phyloP scores from a whole-genome alignment of 768 basidiomycete species.

The Lactarius psammicola region DNA sequence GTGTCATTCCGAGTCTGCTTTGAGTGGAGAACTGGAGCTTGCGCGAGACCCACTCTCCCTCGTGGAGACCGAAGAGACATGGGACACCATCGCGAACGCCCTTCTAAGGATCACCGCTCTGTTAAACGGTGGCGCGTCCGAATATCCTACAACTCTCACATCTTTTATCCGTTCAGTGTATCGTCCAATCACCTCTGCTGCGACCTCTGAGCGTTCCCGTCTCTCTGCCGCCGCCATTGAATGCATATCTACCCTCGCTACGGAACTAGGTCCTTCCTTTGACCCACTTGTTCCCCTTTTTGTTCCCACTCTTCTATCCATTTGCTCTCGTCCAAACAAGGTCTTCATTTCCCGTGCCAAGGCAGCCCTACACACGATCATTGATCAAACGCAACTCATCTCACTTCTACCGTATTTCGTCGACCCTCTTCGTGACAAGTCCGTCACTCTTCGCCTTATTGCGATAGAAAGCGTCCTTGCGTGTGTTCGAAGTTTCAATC shows the following conservation, averaged over 20 bases:
- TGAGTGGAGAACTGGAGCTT: conserved; percentile 26
- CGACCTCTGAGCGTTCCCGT: conserved; percentile 71
- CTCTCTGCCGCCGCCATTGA: conserved; percentile 68
- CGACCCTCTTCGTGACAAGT: conserved; percentile 66
- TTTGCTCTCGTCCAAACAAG: conserved; percentile 78
- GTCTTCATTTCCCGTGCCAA: conserved; percentile 68
- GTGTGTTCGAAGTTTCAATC: conserved; percentile 73
- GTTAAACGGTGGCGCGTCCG: conserved; percentile 52
- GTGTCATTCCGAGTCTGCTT: conserved; percentile 27
- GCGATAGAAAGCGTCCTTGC: conserved; percentile 64
- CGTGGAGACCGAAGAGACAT: conserved; percentile 74
- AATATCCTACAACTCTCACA: conserved; percentile 52
- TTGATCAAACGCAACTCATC: conserved; percentile 67
- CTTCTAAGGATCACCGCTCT: conserved; percentile 48
- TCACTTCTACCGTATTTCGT: conserved; percentile 59
- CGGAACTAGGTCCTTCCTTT: conserved; percentile 58
- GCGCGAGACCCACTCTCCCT: conserved; percentile 44
- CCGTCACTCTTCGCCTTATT: conserved; percentile 56
- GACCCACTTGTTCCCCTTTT: conserved; percentile 66
- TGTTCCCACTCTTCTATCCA: conserved; percentile 61
- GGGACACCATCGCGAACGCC: conserved; percentile 63
- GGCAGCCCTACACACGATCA: conserved; percentile 54
- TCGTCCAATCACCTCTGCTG: conserved; percentile 53
- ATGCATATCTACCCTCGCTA: conserved; percentile 53
- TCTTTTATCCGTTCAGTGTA: conserved; percentile 50